Percentiles rank a stretch among this genome's conserved stretches.
These are phyloP conservation scores for Jatropha curcas DNA, from an alignment of 345 rosid genomes.

Conservation along the genomic window DNA sequence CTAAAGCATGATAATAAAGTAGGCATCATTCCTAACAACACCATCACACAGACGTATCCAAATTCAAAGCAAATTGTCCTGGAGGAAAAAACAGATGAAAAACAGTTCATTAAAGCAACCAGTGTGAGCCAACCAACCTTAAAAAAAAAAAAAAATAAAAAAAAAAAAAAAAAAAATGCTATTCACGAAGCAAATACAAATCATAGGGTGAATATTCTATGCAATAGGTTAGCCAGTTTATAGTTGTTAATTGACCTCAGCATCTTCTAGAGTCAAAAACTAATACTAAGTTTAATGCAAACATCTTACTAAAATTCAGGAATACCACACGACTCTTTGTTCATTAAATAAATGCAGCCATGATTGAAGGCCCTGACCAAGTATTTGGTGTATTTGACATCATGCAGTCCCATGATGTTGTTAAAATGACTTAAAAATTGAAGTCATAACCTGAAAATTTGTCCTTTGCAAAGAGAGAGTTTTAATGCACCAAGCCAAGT, in stretches of 20 bases:
- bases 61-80: too few relatives aligned
- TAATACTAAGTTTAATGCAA: not conserved
- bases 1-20: not conserved
- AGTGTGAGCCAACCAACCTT: not conserved
- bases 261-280: not conserved
- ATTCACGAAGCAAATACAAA: not conserved
- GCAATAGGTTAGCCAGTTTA: not conserved
- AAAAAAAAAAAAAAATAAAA: too few relatives aligned
- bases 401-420: not conserved
- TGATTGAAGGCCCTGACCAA: not conserved
- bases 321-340: not conserved
- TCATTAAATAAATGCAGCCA: not conserved
- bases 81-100: too few relatives aligned
- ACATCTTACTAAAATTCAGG: not conserved
- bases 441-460: not conserved
- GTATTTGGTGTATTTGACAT: not conserved
- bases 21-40: not conserved
- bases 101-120: not conserved
- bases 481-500: not conserved
- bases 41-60: not conserved
- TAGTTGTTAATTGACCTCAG: not conserved
- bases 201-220: not conserved
- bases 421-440: not conserved
- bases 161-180: not conserved
- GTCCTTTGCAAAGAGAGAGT: not conserved